These are phyloP conservation scores for Dryas integrifolia DNA, from an alignment of 331 rosid species.

Conservation along the genomic window DNA sequence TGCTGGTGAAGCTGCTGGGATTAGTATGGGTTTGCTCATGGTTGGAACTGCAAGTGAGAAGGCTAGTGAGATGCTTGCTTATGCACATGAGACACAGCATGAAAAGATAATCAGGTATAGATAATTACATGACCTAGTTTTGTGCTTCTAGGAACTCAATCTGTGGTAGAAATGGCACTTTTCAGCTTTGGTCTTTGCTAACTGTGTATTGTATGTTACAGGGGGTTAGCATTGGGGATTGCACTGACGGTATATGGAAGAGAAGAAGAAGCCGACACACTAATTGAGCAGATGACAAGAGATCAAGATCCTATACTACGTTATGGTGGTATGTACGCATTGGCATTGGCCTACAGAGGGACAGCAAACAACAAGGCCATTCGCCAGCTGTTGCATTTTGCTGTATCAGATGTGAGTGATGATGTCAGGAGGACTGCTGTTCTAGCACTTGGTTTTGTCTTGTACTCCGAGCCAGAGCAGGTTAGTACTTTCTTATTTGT, in stretches of 20 bases:
- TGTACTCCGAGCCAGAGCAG: slow-evolving; percentile 99
- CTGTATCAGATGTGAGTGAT: slow-evolving; percentile 97
- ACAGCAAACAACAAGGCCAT: slow-evolving; percentile 98
- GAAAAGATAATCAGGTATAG: slow-evolving; percentile 85
- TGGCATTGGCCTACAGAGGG: slow-evolving; percentile 93
- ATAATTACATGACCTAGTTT: slow-evolving; percentile 8
- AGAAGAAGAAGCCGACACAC: slow-evolving; percentile 95
- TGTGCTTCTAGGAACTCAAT: background rate
- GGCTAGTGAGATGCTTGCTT: slow-evolving; percentile 94
- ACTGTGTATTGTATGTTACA: slow-evolving; percentile 33
- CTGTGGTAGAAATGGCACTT: background rate
- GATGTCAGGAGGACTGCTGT: slow-evolving; percentile 99
- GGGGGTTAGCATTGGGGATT: slow-evolving; percentile 89
- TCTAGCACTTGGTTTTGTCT: slow-evolving; percentile 95
- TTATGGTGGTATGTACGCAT: slow-evolving; percentile 97
- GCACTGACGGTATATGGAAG: slow-evolving; percentile 97
- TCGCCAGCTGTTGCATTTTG: slow-evolving; percentile 91
- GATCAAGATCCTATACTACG: slow-evolving; percentile 97
- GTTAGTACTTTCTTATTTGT: slow-evolving; percentile 39
- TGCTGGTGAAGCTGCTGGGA: slow-evolving; percentile 98
- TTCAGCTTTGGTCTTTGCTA: slow-evolving; percentile 6
- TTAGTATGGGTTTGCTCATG: slow-evolving; percentile 97
- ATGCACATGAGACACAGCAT: slow-evolving; percentile 93
- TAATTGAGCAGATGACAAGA: slow-evolving; percentile 95
- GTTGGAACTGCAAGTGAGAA: slow-evolving; percentile 98